phyloP scores from a whole-genome alignment of 495 filamentous ascomycete species.

The Aspergillus carlsbadensis region DNA sequence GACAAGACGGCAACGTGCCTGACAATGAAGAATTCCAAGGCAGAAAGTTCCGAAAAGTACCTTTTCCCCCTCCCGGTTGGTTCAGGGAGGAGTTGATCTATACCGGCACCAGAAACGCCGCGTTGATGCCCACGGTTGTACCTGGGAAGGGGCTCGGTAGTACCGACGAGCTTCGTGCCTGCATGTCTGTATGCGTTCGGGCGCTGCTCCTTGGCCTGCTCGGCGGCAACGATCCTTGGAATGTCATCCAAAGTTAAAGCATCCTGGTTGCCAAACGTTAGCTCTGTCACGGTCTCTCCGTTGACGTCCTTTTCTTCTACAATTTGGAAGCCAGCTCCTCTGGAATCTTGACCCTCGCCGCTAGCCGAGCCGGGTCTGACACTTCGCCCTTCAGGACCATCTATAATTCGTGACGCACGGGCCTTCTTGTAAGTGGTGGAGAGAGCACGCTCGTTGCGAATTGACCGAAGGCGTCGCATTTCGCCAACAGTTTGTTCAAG shows the following conservation, averaged over 20 bases:
- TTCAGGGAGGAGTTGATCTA: constrained; percentile 37
- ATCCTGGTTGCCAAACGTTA: constrained; percentile 87
- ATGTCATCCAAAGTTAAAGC: constrained; percentile 94
- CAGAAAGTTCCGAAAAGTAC: constrained; percentile 96
- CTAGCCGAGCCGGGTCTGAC: constrained; percentile 79
- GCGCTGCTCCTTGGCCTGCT: constrained; percentile 90
- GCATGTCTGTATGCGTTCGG: constrained; percentile 79
- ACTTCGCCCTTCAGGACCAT: constrained; percentile 79
- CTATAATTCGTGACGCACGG: constrained; percentile 86
- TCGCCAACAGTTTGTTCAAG: constrained; percentile 96
- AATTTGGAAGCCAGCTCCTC: constrained; percentile 68
- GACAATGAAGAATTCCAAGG: constrained; percentile 95
- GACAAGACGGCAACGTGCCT: constrained; percentile 91
- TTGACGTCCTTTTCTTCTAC: constrained; percentile 80
- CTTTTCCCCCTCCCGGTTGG: constrained; percentile 55
- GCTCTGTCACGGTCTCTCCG: constrained; percentile 67
- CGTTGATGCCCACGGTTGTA: constrained; percentile 76
- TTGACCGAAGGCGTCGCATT: constrained; percentile 86
- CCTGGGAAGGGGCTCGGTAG: constrained; percentile 61
- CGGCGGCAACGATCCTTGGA: constrained; percentile 91
- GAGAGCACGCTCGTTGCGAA: constrained; percentile 87
- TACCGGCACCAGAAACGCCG: constrained; percentile 66
- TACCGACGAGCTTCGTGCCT: constrained; percentile 67
- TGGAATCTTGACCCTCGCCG: constrained; percentile 57
- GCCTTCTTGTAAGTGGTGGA: constrained; percentile 90